Evolutionary conservation across 495 filamentous ascomycete species (phyloP), one percentile per base, ranked within the genome.

Genomic region (Penicillium herquei): DNA sequence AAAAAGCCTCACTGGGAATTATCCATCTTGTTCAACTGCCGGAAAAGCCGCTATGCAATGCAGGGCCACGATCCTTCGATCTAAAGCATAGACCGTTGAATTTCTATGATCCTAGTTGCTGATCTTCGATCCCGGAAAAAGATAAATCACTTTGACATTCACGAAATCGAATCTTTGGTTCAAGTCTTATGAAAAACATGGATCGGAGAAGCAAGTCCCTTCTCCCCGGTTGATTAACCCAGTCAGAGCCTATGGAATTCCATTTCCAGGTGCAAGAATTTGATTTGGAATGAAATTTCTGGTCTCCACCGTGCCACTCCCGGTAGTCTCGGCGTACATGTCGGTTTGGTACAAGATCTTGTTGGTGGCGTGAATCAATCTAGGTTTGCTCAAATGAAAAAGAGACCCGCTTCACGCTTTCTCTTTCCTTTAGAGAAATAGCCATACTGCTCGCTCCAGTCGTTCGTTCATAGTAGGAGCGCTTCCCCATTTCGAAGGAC

Each of bases 321-420:
- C 18, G 12, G 12, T 11, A 6, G 42, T 26, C 16, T 30, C 17
- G 42, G 26, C 1, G 21, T 18, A 17, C 16, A 33, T 4, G 17
- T 31, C 31, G 43, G 4, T 13, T 46, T 46, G 43, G 43, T 40
- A 31, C 47, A 45, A 30, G 34, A 49, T 48, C 57, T 49, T 35
- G 52, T 55, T 59, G 57, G 57, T 31, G 51, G 40, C 26, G 42
- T 43, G 11, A n/a, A 47, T 49, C 2, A 11, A 43, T 9, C 10
- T 16, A 17, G 13, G 16, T 17, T 44, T 16, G 18, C 40, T 34
- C 43, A 47, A 47, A 51, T 49, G 46, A 51, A 47, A 34, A 48
- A 42, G 16, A 46, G 39, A 54, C 58, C 58, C 39, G 53, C 37
- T 16, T 14, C 7, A 30, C 41, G 57, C 48, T 26, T 55, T 44